Evolutionary conservation across 1,284 basidiomycete species (phyloP), one percentile per base, ranked within the genome.

Genomic region (Ganoderma resinaceum): DNA sequence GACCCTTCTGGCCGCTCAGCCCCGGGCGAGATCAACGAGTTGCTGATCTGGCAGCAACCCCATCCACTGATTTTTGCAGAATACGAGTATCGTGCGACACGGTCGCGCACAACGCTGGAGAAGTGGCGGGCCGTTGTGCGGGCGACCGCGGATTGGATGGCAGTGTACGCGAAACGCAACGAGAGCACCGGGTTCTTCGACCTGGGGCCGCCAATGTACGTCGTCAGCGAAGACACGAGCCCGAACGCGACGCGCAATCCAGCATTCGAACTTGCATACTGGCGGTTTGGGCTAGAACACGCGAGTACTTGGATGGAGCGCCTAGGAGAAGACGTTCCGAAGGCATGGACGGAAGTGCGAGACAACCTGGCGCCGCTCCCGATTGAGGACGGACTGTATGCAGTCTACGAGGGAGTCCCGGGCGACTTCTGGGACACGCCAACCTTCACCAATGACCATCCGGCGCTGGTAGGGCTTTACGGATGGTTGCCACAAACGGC

Each of bases 21-120:
- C 0, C 87, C 87, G 0, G 88, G 88, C 1, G 80, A 88, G 72
- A 89, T 89, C 71, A 90, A 89, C 79, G 86, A 89, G 72, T 81
- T 89, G 9, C 81, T 89, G 40, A 86, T 89, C 69, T 89, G 88
- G 87, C 84, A 89, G 72, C 88, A 89, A 73, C 83, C 84, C 0
- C 88, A 89, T 74, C 87, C 87, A 1, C 78, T 89, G 49, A 78
- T 88, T 4, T 88, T 90, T 73, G 88, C 88, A 0, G 79, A 84
- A 70, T 88, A 88, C 79, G 86, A 88, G 72, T 87, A 86, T 69
- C 85, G 86, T 43, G 81, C 82, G 2, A 83, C 82, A 53, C 80
- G 81, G 0, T 82, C 79, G 1, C 62, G 62, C 23, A 76, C 72
- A 20, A 85, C 83, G 5, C 76, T 88, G 49, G 73, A 80, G 65